phyloP scores from a whole-genome alignment of 768 basidiomycete species.

The Tylopilus cervinicoccineus region DNA sequence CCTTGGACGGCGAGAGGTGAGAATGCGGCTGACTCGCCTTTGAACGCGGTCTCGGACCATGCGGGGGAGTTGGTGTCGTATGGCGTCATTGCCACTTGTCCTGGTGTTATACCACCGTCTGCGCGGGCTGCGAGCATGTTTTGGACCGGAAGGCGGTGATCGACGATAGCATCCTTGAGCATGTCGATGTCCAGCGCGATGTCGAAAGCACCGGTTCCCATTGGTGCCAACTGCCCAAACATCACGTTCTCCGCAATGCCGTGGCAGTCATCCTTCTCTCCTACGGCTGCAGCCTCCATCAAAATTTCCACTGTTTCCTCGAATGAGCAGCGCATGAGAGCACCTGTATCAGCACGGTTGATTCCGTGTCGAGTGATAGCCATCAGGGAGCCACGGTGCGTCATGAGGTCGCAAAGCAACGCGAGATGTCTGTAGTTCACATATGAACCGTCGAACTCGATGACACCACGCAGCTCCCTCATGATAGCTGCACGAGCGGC shows the following conservation, averaged over 20 bases:
- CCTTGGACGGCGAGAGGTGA: conserved; percentile 89
- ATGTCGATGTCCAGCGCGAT: conserved; percentile 96
- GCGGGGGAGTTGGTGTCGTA: conserved; percentile 90
- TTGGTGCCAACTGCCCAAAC: conserved; percentile 99
- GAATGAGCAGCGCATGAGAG: conserved; percentile 97
- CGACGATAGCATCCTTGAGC: conserved; percentile 97
- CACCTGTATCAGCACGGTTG: conserved; percentile 98
- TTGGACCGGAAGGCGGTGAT: conserved; percentile 87
- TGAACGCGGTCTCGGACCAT: conserved; percentile 73
- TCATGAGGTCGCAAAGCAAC: conserved; percentile 98
- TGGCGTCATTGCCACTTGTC: conserved; percentile 92
- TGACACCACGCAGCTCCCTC: conserved; percentile 90
- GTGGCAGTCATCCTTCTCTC: conserved; percentile 97
- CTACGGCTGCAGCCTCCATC: conserved; percentile 97
- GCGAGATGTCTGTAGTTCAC: conserved; percentile 98
- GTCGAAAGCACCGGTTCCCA: conserved; percentile 97
- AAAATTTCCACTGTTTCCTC: conserved; percentile 99
- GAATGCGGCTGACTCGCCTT: conserved; percentile 86
- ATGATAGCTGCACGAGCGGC: conserved; percentile 93
- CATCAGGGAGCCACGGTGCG: conserved; percentile 91
- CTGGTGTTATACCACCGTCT: conserved; percentile 89
- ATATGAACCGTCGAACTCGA: conserved; percentile 99
- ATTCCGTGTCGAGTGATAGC: conserved; percentile 99
- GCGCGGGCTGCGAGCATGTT: conserved; percentile 72
- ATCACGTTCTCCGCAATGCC: conserved; percentile 99